Conservation (phyloP, 108 stramenopile species). For the Nitzschia sp. region DNA sequence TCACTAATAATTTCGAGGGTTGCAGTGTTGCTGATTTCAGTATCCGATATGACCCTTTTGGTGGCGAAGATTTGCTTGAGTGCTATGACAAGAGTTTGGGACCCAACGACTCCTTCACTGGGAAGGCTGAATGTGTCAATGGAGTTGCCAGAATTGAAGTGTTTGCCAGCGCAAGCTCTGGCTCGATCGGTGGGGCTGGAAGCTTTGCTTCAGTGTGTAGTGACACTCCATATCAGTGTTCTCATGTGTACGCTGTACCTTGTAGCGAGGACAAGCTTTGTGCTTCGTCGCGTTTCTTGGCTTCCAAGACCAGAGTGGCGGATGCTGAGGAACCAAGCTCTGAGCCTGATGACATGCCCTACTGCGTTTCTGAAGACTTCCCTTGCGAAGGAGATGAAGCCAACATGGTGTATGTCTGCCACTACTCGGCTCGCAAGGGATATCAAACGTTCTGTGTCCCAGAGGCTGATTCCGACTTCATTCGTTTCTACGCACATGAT, state of each 20-base stretch:
- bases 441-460: conserved; percentile 54
- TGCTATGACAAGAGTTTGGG: neutral
- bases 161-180: neutral
- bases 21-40: neutral
- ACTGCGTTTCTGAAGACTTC: conserved; percentile 39
- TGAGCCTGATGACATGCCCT: conserved; percentile 29
- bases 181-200: neutral
- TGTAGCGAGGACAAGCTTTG: neutral
- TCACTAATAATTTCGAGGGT: neutral
- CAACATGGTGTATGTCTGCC: conserved; percentile 50
- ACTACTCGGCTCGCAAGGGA: conserved; percentile 37
- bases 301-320: neutral
- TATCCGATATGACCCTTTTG: conserved; percentile 3
- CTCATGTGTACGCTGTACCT: neutral
- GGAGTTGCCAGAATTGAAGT: conserved; percentile 9
- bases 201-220: neutral
- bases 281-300: neutral
- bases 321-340: conserved; percentile 9
- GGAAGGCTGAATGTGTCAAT: conserved; percentile 4
- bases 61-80: neutral
- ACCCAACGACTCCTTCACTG: neutral
- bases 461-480: conserved; percentile 49
- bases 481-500: conserved; percentile 34
- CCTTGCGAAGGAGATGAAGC: conserved; percentile 45
- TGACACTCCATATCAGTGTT: neutral